A percentile compares a stretch with the other conserved stretches of the same genome.
These are phyloP conservation scores for Spinellus fusiger DNA, from an alignment of 192 early-diverging fungal genomes.

Conservation along the genomic window DNA sequence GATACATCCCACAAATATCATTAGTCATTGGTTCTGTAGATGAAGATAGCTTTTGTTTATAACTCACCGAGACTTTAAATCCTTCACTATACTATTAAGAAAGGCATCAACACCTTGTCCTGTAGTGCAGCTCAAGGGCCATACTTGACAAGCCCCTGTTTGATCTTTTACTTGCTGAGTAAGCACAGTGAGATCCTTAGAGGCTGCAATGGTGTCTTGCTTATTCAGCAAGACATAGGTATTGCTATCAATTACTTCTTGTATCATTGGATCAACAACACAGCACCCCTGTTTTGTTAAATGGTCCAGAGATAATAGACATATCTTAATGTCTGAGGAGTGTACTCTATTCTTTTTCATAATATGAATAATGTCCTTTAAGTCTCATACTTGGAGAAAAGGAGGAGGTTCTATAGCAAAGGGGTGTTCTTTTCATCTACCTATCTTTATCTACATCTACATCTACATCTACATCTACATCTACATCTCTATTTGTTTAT, in stretches of 20 bases:
- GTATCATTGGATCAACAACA: slow-evolving; percentile 30
- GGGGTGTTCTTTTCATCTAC: too few relatives aligned
- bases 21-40: too few relatives aligned
- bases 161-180: neutral
- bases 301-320: slow-evolving; percentile 43
- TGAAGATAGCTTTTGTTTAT: neutral
- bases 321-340: slow-evolving; percentile 62
- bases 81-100: slow-evolving; percentile 31
- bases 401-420: too few relatives aligned
- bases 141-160: slow-evolving; percentile 24
- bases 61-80: slow-evolving; percentile 39
- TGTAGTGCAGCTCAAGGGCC: slow-evolving; percentile 44
- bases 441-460: too few relatives aligned
- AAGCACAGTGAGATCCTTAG: neutral
- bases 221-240: slow-evolving; percentile 66
- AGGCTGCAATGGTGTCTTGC: slow-evolving; percentile 33
- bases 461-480: neutral
- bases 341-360: slow-evolving; percentile 22
- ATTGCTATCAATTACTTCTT: slow-evolving; percentile 38
- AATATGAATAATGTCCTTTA: neutral
- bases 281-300: neutral
- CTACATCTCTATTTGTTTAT: neutral
- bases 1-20: neutral
- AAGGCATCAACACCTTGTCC: slow-evolving; percentile 45
- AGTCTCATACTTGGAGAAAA: too few relatives aligned